Evolutionary conservation across 2,329 filamentous ascomycete species (phyloP).

Genomic region (Nemania abortiva): DNA sequence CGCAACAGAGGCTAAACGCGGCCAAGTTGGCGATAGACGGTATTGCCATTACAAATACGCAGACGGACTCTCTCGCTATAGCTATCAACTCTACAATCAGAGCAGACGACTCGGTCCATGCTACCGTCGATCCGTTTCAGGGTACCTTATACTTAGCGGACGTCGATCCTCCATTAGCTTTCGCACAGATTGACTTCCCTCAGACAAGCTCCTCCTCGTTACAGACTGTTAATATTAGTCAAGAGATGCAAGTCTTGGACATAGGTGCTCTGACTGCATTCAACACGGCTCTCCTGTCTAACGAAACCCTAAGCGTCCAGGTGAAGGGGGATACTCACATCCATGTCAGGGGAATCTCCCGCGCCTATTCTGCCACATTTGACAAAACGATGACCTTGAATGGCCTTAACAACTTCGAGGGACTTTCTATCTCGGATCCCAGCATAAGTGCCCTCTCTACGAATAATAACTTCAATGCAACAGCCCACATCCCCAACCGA

Average conservation of each 20-base stretch:
- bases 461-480: constrained; percentile 71
- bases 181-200: constrained; percentile 65
- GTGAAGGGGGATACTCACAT: constrained; percentile 66
- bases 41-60: constrained; percentile 62
- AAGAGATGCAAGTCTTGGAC: constrained; percentile 61
- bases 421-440: constrained; percentile 65
- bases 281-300: constrained; percentile 66
- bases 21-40: constrained; percentile 65
- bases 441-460: constrained; percentile 57
- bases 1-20: constrained; percentile 66
- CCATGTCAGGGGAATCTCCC: constrained; percentile 62
- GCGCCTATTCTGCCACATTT: constrained; percentile 64
- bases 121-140: constrained; percentile 63
- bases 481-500: constrained; percentile 71
- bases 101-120: constrained; percentile 64
- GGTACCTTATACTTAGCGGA: constrained; percentile 69
- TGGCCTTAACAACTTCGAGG: constrained; percentile 67
- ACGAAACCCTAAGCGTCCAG: constrained; percentile 63
- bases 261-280: constrained; percentile 64
- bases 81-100: constrained; percentile 68
- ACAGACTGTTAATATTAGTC: constrained; percentile 65
- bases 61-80: constrained; percentile 61
- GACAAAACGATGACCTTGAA: constrained; percentile 66
- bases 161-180: constrained; percentile 59
- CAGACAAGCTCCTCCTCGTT: constrained; percentile 62